A percentile compares a stretch with the other conserved stretches of the same genome.
Conservation (phyloP, 2,329 filamentous ascomycete genomes). For the Cladosporium sp. region DNA sequence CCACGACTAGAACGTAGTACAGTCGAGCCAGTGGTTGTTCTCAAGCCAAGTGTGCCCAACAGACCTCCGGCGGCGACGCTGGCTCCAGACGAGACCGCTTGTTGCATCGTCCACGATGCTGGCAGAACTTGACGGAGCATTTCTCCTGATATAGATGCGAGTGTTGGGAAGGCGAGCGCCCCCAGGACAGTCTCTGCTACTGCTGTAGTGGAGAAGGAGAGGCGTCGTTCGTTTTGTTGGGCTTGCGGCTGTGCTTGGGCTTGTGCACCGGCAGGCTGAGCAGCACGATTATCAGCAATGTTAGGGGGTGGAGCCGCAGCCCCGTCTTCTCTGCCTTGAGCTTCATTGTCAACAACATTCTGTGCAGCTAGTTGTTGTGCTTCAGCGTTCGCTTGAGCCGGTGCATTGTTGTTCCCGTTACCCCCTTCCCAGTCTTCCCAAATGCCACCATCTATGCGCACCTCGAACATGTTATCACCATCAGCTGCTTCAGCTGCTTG, state of each 20-base stretch:
- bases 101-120: conserved; percentile 53
- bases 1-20: conserved; percentile 4
- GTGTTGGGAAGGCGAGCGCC: conserved; percentile 73
- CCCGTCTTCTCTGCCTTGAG: conserved; percentile 42
- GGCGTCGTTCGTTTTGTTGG: conserved; percentile 33
- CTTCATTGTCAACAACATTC: conserved; percentile 27
- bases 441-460: conserved; percentile 36
- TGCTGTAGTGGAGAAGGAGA: conserved; percentile 51
- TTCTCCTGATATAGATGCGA: conserved; percentile 76
- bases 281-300: conserved; percentile 15
- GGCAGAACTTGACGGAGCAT: conserved; percentile 67
- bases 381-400: conserved; percentile 30
- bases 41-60: not conserved
- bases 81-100: conserved; percentile 27
- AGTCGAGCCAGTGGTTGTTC: not conserved
- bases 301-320: conserved; percentile 17
- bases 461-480: conserved; percentile 31
- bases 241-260: conserved; percentile 25
- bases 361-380: conserved; percentile 19
- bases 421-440: conserved; percentile 41
- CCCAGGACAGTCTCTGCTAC: conserved; percentile 60
- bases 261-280: conserved; percentile 16
- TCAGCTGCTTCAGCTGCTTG: conserved; percentile 10
- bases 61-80: not conserved
- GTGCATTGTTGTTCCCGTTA: conserved; percentile 15